Evolutionary conservation across 2,329 filamentous ascomycete genomes (phyloP).

Genomic region (Fusarium musae): DNA sequence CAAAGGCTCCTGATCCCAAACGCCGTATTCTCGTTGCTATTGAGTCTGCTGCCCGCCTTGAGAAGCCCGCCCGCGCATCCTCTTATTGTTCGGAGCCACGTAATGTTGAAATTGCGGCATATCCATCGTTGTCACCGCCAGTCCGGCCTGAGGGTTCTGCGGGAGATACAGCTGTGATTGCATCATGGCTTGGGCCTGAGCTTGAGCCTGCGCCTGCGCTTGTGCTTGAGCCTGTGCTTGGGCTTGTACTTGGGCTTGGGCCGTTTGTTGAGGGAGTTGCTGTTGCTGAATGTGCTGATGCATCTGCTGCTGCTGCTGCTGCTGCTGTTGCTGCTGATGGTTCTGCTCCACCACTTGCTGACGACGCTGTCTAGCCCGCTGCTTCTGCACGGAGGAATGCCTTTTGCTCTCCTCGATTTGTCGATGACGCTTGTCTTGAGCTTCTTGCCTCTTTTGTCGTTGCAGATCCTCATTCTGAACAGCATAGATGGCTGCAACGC

Average conservation of each 20-base stretch:
- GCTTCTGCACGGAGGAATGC: conserved; percentile 41
- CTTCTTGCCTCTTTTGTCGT: conserved; percentile 52
- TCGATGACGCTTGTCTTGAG: conserved; percentile 52
- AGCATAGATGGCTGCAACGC: conserved; percentile 57
- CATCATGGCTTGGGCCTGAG: conserved; percentile 43
- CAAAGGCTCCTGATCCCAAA: background rate
- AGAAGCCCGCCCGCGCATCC: conserved; percentile 44
- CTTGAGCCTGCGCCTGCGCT: conserved; percentile 39
- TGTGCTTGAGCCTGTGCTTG: conserved; percentile 42
- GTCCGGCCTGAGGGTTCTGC: conserved; percentile 39
- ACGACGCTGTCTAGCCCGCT: conserved; percentile 41
- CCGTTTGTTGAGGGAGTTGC: conserved; percentile 38
- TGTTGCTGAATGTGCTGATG: conserved; percentile 43
- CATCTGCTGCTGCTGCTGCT: conserved; percentile 36
- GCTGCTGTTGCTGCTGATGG: conserved; percentile 39
- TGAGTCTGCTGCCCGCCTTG: conserved; percentile 35
- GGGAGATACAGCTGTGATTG: conserved; percentile 46
- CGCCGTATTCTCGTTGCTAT: conserved; percentile 1
- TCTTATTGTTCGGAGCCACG: conserved; percentile 45
- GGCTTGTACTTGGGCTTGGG: conserved; percentile 42
- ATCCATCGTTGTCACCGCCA: conserved; percentile 45
- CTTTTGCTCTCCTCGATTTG: conserved; percentile 51
- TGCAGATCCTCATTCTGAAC: conserved; percentile 58
- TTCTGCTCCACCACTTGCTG: conserved; percentile 41
- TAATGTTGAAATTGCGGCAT: conserved; percentile 48